Evolutionary conservation across 163 green algal species (phyloP).

Genomic region (Trebouxiophyceae sp.): DNA sequence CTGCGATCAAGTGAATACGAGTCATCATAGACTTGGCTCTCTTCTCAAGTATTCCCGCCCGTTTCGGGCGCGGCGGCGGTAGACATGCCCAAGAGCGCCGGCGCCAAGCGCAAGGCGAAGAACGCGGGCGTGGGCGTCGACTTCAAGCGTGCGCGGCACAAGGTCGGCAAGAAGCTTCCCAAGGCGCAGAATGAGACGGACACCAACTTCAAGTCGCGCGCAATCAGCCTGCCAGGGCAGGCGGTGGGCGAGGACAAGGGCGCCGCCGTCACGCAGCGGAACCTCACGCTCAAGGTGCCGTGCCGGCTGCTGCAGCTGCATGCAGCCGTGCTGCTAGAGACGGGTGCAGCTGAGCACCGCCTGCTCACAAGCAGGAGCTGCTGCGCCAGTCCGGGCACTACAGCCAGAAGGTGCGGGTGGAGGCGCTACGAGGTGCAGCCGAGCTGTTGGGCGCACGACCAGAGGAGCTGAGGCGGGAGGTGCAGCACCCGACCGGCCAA

Average conservation of each 20-base stretch:
- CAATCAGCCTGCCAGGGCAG: constrained; percentile 65
- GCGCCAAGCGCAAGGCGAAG: constrained; percentile 32
- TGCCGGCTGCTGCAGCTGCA: too few relatives aligned
- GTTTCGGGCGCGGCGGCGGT: too few relatives aligned
- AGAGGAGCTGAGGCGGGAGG: constrained; percentile 11
- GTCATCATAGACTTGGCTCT: too few relatives aligned
- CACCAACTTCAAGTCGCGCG: constrained; percentile 52
- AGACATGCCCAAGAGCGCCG: constrained; percentile 22
- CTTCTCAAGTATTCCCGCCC: too few relatives aligned
- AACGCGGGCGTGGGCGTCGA: constrained; percentile 80
- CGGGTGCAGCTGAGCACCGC: too few relatives aligned
- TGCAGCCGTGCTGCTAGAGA: neutral
- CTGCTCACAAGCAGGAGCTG: constrained; percentile 57
- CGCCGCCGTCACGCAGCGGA: constrained; percentile 58
- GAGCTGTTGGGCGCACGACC: constrained; percentile 54
- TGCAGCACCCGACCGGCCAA: neutral
- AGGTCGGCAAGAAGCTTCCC: constrained; percentile 78
- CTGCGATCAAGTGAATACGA: too few relatives aligned
- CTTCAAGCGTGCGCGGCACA: constrained; percentile 75
- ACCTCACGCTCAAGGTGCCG: constrained; percentile 71
- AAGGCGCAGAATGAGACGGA: constrained; percentile 76
- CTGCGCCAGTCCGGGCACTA: constrained; percentile 71
- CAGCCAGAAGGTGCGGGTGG: constrained; percentile 46
- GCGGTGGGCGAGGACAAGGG: constrained; percentile 56
- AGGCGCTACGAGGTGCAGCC: constrained; percentile 57